phyloP scores from a whole-genome alignment of 176 grass and related monocot genomes.

The Oryza coarctata region DNA sequence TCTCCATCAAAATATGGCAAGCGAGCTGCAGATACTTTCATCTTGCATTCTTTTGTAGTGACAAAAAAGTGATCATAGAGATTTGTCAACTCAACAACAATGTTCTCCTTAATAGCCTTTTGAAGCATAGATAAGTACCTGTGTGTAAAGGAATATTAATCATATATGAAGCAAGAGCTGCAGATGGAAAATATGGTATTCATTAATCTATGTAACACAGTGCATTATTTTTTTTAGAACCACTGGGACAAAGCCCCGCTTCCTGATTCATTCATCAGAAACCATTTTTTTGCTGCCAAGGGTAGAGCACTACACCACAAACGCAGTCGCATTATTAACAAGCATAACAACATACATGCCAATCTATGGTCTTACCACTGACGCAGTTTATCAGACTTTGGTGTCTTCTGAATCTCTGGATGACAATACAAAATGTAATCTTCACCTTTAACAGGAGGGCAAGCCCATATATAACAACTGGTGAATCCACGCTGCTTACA shows the following conservation, averaged over 20 bases:
- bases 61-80: constrained; percentile 83
- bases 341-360: neutral
- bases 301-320: too few species aligned
- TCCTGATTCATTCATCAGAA: too few species aligned
- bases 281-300: too few species aligned
- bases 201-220: constrained; percentile 7
- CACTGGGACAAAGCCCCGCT: too few species aligned
- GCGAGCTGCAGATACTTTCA: constrained; percentile 70
- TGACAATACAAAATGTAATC: constrained; percentile 98
- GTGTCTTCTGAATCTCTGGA: constrained; percentile 97
- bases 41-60: constrained; percentile 58
- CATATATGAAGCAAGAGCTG: neutral
- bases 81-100: constrained; percentile 83
- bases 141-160: constrained; percentile 27
- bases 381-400: constrained; percentile 86
- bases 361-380: constrained; percentile 57
- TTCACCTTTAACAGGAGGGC: constrained; percentile 87
- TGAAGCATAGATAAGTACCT: constrained; percentile 96
- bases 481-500: constrained; percentile 93
- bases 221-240: neutral
- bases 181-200: constrained; percentile 10
- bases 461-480: constrained; percentile 98
- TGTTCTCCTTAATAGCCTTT: constrained; percentile 75
- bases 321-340: neutral
- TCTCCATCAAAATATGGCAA: constrained; percentile 98